phyloP scores from a whole-genome alignment of 345 rosid species.

The Dipteronia sinensis region DNA sequence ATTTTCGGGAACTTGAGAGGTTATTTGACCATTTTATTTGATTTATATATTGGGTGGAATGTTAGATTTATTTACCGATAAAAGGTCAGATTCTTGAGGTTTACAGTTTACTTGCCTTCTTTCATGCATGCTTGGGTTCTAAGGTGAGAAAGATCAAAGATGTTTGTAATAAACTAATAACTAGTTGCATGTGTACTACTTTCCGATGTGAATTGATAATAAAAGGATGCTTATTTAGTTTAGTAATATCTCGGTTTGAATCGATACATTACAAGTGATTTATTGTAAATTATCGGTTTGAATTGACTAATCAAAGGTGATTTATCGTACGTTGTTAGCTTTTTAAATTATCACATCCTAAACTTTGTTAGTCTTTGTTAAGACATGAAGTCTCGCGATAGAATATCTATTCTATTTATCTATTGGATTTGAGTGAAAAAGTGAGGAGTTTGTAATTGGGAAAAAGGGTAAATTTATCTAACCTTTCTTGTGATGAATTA shows the following conservation, averaged over 20 bases:
- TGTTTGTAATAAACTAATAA: not conserved
- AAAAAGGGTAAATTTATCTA: too few relatives aligned
- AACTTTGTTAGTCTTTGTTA: not conserved
- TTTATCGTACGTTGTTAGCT: too few relatives aligned
- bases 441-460: not conserved
- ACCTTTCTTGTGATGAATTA: not conserved
- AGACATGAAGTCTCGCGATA: too few relatives aligned
- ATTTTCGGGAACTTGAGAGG: constrained; percentile 8
- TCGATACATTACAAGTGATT: too few relatives aligned
- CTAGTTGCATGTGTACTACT: too few relatives aligned
- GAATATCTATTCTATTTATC: not conserved
- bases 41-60: constrained; percentile 20
- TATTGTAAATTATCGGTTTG: too few relatives aligned
- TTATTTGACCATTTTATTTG: not conserved
- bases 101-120: constrained; percentile 32
- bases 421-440: not conserved
- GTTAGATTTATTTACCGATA: constrained; percentile 26
- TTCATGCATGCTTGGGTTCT: constrained; percentile 26
- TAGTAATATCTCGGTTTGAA: too few relatives aligned
- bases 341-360: not conserved
- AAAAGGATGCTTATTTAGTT: too few relatives aligned
- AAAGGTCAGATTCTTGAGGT: constrained; percentile 36
- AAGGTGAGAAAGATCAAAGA: constrained; percentile 21
- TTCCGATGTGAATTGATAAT: too few relatives aligned
- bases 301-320: too few relatives aligned